A percentile compares a stretch with the other conserved stretches of the same genome.
These are phyloP conservation scores for Wickerhamiella spandovensis DNA, from an alignment of 805 yeast species.

Conservation along the genomic window DNA sequence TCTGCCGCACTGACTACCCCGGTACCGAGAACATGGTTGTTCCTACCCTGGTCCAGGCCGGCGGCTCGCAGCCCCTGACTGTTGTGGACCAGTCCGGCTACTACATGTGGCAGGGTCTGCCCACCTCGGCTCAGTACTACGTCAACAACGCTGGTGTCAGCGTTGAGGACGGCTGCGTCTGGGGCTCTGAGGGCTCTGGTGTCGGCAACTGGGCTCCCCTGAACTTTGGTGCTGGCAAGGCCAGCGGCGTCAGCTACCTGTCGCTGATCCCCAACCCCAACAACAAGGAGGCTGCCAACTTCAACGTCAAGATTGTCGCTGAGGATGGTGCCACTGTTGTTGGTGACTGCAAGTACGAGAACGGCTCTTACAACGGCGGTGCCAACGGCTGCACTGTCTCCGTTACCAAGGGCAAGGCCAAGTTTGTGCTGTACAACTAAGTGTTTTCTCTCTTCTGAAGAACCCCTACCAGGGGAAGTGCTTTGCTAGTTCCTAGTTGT, in stretches of 20 bases:
- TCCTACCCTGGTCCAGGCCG: conserved; percentile 73
- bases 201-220: conserved; percentile 98
- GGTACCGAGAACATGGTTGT: conserved; percentile 98
- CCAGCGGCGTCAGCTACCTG: conserved; percentile 60
- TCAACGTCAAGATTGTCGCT: conserved; percentile 66
- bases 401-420: conserved; percentile 70
- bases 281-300: conserved; percentile 55
- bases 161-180: conserved; percentile 79
- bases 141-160: conserved; percentile 94
- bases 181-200: conserved; percentile 74
- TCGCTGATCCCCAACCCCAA: conserved; percentile 94
- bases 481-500: not conserved
- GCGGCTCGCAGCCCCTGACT: conserved; percentile 50
- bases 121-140: conserved; percentile 91
- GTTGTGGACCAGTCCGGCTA: conserved; percentile 69
- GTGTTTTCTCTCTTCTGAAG: not conserved
- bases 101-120: conserved; percentile 68
- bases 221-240: conserved; percentile 83
- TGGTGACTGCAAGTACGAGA: conserved; percentile 70
- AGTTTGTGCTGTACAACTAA: conserved; percentile 55
- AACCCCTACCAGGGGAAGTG: not conserved
- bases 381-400: conserved; percentile 89
- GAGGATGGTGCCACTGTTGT: conserved; percentile 45
- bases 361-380: conserved; percentile 66
- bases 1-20: conserved; percentile 98